Percentiles rank a stretch among this genome's conserved stretches.
Evolutionary conservation across 805 yeast genomes (phyloP).

Genomic region (Yarrowia hollandica): DNA sequence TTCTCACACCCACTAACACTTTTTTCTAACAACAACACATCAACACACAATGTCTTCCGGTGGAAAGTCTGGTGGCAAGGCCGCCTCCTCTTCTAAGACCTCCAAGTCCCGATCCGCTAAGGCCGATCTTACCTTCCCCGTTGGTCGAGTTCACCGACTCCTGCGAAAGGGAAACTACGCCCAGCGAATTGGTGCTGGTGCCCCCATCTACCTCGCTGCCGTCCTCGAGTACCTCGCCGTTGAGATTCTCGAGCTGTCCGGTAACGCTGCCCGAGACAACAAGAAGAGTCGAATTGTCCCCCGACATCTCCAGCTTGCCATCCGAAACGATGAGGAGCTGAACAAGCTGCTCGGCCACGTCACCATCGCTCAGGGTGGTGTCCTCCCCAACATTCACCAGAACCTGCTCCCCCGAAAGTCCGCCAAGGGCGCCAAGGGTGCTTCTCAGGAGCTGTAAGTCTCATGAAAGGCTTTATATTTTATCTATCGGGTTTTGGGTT

Average conservation of each 20-base stretch:
- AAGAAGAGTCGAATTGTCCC: constrained; percentile 98
- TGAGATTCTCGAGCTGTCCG: constrained; percentile 95
- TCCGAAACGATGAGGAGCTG: constrained; percentile 98
- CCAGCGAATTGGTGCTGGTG: constrained; percentile 98
- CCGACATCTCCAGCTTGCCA: constrained; percentile 97
- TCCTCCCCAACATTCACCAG: constrained; percentile 94
- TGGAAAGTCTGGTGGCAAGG: constrained; percentile 85
- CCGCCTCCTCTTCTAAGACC: constrained; percentile 91
- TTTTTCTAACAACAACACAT: background rate
- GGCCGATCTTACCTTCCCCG: constrained; percentile 99
- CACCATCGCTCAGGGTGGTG: constrained; percentile 99
- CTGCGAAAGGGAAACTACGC: constrained; percentile 97
- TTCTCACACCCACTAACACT: constrained; percentile 10
- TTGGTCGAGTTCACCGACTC: constrained; percentile 97
- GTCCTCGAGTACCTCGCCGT: constrained; percentile 95
- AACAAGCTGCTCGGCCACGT: constrained; percentile 91
- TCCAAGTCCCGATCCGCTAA: constrained; percentile 97
- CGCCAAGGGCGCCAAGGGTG: constrained; percentile 43
- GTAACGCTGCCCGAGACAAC: constrained; percentile 99
- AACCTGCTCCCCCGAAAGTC: constrained; percentile 76
- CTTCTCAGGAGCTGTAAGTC: constrained; percentile 45
- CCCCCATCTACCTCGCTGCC: constrained; percentile 94
- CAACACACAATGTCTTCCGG: constrained; percentile 66
- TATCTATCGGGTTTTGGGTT: constrained; percentile 26
- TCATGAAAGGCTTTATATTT: background rate